Conservation (phyloP, 208 protist genomes). For the Trypanosoma boissoni region DNA sequence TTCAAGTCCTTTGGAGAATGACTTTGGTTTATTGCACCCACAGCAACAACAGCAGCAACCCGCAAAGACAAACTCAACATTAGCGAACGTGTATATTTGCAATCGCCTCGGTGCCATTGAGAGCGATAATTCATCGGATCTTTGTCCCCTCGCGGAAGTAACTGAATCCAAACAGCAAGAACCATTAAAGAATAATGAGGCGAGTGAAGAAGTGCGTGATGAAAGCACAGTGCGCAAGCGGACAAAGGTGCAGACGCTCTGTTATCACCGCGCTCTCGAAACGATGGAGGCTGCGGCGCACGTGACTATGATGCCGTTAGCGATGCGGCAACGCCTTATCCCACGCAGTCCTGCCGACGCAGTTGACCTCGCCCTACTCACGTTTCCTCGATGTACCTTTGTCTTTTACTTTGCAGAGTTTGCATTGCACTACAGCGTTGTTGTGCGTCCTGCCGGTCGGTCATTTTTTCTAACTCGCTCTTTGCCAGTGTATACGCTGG, state of each 20-base stretch:
- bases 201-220: not conserved
- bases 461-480: slow-evolving; percentile 55
- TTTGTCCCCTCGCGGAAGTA: too few species aligned
- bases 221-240: not conserved
- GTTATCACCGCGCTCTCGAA: slow-evolving; percentile 59
- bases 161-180: too few species aligned
- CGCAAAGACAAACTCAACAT: slow-evolving; percentile 4
- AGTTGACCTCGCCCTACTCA: slow-evolving; percentile 72
- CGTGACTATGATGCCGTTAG: slow-evolving; percentile 39
- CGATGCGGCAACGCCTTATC: slow-evolving; percentile 31
- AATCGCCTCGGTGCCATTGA: slow-evolving; percentile 55
- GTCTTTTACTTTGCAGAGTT: slow-evolving; percentile 91
- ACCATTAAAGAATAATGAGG: too few species aligned
- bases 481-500: slow-evolving; percentile 58
- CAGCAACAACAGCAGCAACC: not conserved
- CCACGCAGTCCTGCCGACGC: slow-evolving; percentile 73
- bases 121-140: slow-evolving; percentile 34
- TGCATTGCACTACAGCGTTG: slow-evolving; percentile 63
- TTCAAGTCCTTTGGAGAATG: too few species aligned
- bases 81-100: slow-evolving; percentile 72
- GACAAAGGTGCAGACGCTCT: slow-evolving; percentile 49
- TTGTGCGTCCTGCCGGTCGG: slow-evolving; percentile 61
- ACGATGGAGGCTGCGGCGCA: slow-evolving; percentile 69
- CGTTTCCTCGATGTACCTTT: slow-evolving; percentile 72
- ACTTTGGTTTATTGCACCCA: too few species aligned